These are phyloP conservation scores for Gloeostereum incarnatum DNA, from an alignment of 768 basidiomycete species.

Conservation along the genomic window DNA sequence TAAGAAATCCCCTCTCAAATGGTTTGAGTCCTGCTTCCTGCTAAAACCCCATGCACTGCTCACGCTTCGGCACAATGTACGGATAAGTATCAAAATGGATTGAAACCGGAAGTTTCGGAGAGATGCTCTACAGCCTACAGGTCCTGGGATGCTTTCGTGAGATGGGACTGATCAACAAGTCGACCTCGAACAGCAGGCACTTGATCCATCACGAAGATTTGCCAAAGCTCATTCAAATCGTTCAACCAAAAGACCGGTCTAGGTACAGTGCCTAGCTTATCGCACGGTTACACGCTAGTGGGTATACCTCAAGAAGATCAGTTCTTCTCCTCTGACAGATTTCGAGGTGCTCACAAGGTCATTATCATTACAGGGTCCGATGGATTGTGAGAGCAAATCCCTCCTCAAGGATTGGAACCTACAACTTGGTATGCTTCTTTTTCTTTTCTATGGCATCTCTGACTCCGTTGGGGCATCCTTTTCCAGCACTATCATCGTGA, in stretches of 20 bases:
- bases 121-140: conserved; percentile 86
- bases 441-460: conserved; percentile 5
- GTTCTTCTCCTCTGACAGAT: conserved; percentile 24
- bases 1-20: too few species aligned
- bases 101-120: too few species aligned
- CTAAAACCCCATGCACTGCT: too few species aligned
- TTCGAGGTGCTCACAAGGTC: neutral
- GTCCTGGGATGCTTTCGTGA: conserved; percentile 73
- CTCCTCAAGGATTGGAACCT: conserved; percentile 71
- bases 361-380: conserved; percentile 30
- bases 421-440: conserved; percentile 39
- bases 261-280: conserved; percentile 83
- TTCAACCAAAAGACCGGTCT: conserved; percentile 90
- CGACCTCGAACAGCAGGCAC: conserved; percentile 63
- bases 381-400: conserved; percentile 81
- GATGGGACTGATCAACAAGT: conserved; percentile 82
- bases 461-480: conserved; percentile 11
- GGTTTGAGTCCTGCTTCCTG: too few species aligned
- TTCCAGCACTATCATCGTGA: conserved; percentile 37
- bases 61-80: too few species aligned
- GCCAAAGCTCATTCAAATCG: conserved; percentile 69
- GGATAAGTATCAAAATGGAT: too few species aligned
- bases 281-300: conserved; percentile 73
- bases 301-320: conserved; percentile 66
- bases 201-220: conserved; percentile 60